Base-by-base conservation (phyloP, 305 asterid genomes). In the Solanum hybrid region DNA sequence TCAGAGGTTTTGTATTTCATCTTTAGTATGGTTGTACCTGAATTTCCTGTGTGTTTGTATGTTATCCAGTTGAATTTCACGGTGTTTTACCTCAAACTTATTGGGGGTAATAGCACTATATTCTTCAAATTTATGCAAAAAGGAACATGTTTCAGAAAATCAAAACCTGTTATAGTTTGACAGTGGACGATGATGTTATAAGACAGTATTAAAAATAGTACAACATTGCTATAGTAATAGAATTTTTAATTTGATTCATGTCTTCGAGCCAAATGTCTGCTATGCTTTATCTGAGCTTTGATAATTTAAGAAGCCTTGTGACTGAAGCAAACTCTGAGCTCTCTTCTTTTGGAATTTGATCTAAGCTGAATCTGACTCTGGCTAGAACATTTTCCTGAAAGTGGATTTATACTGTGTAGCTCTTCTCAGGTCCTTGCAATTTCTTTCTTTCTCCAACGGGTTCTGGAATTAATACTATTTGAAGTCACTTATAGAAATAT, bases 381-480 rank as follows among this genome's bases (percentile, higher is more conserved):
- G 77, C 88, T 32, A 85, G 88, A 60, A 85, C n/a, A 32, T 38
- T 85, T 85, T 51, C 66, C 19, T 10, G 29, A 29, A 27, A 56
- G 40, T 85, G 76, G 2, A 38, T 85, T 56, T 34, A 13, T 32
- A 10, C 88, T 85, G 77, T 85, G 88, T 85, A 84, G 77, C 77
- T 60, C 88, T 32, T 85, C 88, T 34, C 51, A 32, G 32, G 88
- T 60, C 76, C 42, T 51, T 56, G 45, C 34, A 56, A 34, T 32
- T 84, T 85, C 88, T 85, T 85, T 85, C 77, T 31, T 85, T 85
- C 88, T 85, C 77, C 51, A 85, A 32, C 7, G 11, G 38, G 2
- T 32, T 85, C 77, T 56, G 88, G 88, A 85, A 85, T 60, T 85
- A 85, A 85, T 32, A 85, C 51, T 85, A 85, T 22, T 34, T 85